Percentiles rank a stretch among this genome's conserved stretches.
Evolutionary conservation across 371 early-diverging fungal genomes (phyloP).

Genomic region (Blastocladiella emersonii): DNA sequence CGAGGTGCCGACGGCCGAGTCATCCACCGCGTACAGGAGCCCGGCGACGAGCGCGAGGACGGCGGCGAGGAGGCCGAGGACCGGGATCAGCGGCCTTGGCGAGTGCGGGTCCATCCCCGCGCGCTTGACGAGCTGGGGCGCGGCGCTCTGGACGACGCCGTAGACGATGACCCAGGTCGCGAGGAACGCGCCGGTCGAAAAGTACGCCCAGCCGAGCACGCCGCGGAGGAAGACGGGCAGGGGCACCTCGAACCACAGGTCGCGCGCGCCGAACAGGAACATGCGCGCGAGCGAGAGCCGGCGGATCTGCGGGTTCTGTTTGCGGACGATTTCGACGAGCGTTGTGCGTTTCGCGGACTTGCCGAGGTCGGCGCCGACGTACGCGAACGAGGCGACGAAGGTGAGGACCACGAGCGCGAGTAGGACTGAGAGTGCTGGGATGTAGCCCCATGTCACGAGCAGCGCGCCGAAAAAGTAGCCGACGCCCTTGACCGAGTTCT

Average conservation of each 20-base stretch:
- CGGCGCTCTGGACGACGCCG: slow-evolving; percentile 14
- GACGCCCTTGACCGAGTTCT: slow-evolving; percentile 17
- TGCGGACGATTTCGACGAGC: slow-evolving; percentile 8
- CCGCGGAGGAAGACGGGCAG: slow-evolving; percentile 17
- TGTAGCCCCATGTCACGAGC: slow-evolving; percentile 11
- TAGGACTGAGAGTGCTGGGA: slow-evolving; percentile 12
- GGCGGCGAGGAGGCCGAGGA: neutral
- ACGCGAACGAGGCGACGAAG: neutral
- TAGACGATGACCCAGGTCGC: slow-evolving; percentile 17
- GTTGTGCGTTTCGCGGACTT: slow-evolving; percentile 8
- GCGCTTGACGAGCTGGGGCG: slow-evolving; percentile 8
- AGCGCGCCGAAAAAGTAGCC: slow-evolving; percentile 15
- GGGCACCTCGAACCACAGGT: slow-evolving; percentile 18
- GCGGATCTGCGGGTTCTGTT: neutral
- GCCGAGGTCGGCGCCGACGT: slow-evolving; percentile 11
- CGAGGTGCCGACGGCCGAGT: neutral
- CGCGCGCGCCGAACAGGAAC: slow-evolving; percentile 16
- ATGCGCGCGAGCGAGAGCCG: slow-evolving; percentile 12
- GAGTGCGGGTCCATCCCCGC: neutral
- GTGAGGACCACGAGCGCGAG: slow-evolving; percentile 4
- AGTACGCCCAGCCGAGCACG: slow-evolving; percentile 13
- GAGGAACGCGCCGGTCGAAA: slow-evolving; percentile 10
- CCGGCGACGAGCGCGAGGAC: slow-evolving; percentile 7
- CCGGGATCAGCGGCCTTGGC: neutral
- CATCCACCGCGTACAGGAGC: neutral